Base-by-base conservation (phyloP, 495 filamentous ascomycete species). In the Aspergillus olivimuriae region DNA sequence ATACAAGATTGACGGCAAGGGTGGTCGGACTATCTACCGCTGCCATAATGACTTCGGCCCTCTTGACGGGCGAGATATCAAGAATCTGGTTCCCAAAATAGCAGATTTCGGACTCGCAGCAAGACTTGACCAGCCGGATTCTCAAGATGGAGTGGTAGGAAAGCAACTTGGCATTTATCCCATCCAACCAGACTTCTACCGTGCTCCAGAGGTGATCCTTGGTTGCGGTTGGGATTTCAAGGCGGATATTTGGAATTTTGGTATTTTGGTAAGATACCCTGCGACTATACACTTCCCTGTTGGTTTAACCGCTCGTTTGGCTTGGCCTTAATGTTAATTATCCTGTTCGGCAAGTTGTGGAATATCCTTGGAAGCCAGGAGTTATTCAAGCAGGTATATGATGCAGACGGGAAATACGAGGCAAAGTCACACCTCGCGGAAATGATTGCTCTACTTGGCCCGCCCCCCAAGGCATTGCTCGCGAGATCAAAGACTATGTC, bases 101-200 rank as follows among this genome's bases (percentile, higher is more conserved):
- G 84, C 82, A 60, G 86, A 89, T 67, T 89, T 91, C 58, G 86
- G 86, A 37, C 67, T 87, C 9, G 86, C 86, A 2, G 77, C 83
- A 55, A 82, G 82, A 28, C 52, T 52, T 21, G 44, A 60, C 33
- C n/a, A n/a, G n/a, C n/a, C n/a, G 16, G 31, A 23, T 21, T 26
- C 33, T 19, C 33, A 19, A 16, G 28, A 37, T 4, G 14, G 17
- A 37, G 28, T 41, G 48, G 28, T 19, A 35, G 33, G 35, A 31
- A 10, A 39, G 16, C 16, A 21, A 9, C 2, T 52, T 18, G 43
- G 45, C 8, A 47, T 53, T 19, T 47, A 55, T 53, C 61, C 60
- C 9, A 66, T 66, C 15, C 58, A 65, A 28, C 65, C 65, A 32
- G 48, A 54, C 31, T 39, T 58, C 20, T 72, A 68, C 43, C 55